Percentiles rank a stretch among this genome's conserved stretches.
phyloP scores from a whole-genome alignment of 768 basidiomycete species.

The Termitomyces sp. region DNA sequence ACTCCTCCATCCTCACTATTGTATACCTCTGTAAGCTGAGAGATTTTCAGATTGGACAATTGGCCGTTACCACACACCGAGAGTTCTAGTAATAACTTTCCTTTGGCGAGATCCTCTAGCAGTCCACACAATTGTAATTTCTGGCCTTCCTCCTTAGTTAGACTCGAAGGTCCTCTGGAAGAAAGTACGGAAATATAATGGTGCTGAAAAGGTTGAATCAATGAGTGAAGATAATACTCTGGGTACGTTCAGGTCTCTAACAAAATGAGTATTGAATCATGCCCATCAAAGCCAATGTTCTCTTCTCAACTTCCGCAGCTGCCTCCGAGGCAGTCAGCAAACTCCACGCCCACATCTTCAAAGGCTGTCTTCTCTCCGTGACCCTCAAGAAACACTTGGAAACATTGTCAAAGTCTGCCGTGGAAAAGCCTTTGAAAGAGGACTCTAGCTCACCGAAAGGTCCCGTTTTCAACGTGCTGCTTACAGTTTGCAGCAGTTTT shows the following conservation, averaged over 20 bases:
- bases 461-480: too few species aligned
- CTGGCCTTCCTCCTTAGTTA: constrained; percentile 60
- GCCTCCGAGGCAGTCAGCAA: constrained; percentile 71
- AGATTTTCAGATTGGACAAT: too few species aligned
- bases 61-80: too few species aligned
- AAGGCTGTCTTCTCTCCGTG: constrained; percentile 80
- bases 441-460: constrained; percentile 16
- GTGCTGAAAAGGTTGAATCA: constrained; percentile 62
- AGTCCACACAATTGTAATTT: constrained; percentile 72
- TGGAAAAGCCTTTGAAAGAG: constrained; percentile 19
- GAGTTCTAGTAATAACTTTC: too few species aligned
- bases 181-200: constrained; percentile 74
- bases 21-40: too few species aligned
- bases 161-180: constrained; percentile 77
- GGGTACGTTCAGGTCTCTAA: constrained; percentile 29
- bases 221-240: constrained; percentile 40
- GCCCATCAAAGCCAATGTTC: constrained; percentile 51
- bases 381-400: constrained; percentile 85
- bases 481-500: too few species aligned
- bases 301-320: constrained; percentile 62
- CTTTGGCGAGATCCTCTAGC: constrained; percentile 81
- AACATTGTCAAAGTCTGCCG: constrained; percentile 44
- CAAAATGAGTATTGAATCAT: background rate
- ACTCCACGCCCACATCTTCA: constrained; percentile 91
- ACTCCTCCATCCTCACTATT: too few species aligned